These are phyloP conservation scores for Lactifluus subvellereus DNA, from an alignment of 768 basidiomycete genomes.

Conservation along the genomic window DNA sequence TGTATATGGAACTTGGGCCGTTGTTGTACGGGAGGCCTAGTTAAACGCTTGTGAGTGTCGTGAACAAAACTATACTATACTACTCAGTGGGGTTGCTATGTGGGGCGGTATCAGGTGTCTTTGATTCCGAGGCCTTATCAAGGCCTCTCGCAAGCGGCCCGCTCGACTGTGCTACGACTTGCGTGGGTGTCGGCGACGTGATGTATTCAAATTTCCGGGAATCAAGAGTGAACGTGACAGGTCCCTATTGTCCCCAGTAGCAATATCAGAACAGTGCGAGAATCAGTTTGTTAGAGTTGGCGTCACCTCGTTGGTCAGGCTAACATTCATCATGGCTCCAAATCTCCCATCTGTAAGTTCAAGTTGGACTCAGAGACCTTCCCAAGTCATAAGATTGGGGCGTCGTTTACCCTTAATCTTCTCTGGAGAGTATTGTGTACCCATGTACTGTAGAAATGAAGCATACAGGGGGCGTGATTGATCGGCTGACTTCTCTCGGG, in stretches of 20 bases:
- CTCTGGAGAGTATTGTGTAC: constrained; percentile 58
- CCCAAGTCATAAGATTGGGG: background rate
- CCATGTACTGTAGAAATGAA: constrained; percentile 64
- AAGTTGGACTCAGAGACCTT: constrained; percentile 16
- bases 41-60: background rate
- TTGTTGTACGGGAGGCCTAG: background rate
- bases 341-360: constrained; percentile 72
- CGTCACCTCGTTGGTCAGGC: constrained; percentile 77
- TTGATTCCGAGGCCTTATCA: background rate
- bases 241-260: constrained; percentile 46
- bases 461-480: constrained; percentile 64
- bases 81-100: background rate
- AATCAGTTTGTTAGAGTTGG: constrained; percentile 1
- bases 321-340: constrained; percentile 95
- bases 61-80: background rate
- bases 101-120: background rate
- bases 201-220: constrained; percentile 73
- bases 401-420: constrained; percentile 66
- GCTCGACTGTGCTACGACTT: background rate
- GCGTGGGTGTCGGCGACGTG: background rate
- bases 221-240: constrained; percentile 81
- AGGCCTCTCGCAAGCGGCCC: background rate
- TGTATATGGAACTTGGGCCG: background rate
- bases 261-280: constrained; percentile 15
- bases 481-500: constrained; percentile 49